These are phyloP conservation scores for Amylocarpus encephaloides DNA, from an alignment of 2,329 filamentous ascomycete genomes.

Conservation along the genomic window DNA sequence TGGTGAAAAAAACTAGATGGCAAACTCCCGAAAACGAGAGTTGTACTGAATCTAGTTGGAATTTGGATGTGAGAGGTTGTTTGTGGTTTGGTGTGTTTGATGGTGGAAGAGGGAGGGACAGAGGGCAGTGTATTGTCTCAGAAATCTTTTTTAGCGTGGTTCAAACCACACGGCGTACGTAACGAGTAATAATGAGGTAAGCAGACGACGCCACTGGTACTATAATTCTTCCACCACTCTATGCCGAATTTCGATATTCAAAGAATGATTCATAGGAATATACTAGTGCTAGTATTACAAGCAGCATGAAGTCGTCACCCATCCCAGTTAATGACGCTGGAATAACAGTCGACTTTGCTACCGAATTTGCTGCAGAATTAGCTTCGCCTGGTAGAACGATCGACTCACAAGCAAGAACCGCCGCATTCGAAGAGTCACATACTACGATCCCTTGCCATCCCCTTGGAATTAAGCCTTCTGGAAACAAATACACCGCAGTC, in stretches of 20 bases:
- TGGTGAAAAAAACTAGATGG: constrained; percentile 41
- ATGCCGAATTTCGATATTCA: neutral
- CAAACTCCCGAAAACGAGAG: constrained; percentile 40
- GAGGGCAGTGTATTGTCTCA: neutral
- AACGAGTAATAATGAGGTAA: neutral
- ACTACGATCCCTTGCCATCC: constrained; percentile 70
- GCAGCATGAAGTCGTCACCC: constrained; percentile 3
- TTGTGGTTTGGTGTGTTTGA: constrained; percentile 18
- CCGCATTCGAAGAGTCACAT: constrained; percentile 28
- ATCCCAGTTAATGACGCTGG: constrained; percentile 16
- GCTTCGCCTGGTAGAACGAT: constrained; percentile 17
- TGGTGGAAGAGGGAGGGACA: constrained; percentile 4
- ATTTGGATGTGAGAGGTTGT: constrained; percentile 13
- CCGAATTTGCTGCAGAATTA: constrained; percentile 6
- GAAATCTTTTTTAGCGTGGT: constrained; percentile 12
- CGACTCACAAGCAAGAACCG: constrained; percentile 16
- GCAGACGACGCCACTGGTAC: neutral
- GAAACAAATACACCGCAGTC: constrained; percentile 67
- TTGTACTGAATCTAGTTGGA: constrained; percentile 29
- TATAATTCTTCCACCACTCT: too few relatives aligned
- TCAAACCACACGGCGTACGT: neutral
- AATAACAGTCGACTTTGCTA: neutral
- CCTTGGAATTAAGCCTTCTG: constrained; percentile 76
- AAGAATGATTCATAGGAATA: too few relatives aligned
- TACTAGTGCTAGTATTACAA: neutral